These are phyloP conservation scores for Triticum urartu DNA, from an alignment of 176 grass and related monocot genomes.

Conservation along the genomic window DNA sequence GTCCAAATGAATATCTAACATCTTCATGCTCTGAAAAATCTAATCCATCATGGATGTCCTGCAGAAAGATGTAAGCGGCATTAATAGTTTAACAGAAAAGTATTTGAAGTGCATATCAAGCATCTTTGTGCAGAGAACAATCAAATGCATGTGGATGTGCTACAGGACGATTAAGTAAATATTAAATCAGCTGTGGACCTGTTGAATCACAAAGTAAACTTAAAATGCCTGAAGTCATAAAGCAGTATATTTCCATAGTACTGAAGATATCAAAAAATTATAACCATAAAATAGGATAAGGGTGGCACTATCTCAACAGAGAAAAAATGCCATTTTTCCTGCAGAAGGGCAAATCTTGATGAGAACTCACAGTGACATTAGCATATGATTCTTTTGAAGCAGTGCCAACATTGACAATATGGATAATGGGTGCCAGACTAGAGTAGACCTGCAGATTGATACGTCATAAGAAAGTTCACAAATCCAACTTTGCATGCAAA, in stretches of 20 bases:
- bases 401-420: conserved; percentile 70
- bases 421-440: conserved; percentile 70
- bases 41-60: conserved; percentile 80
- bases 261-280: background rate
- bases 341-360: conserved; percentile 23
- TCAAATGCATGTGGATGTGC: conserved; percentile 45
- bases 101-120: conserved; percentile 36
- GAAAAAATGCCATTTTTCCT: background rate
- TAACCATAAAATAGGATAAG: background rate
- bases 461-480: conserved; percentile 11
- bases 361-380: conserved; percentile 71
- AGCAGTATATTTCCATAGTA: background rate
- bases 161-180: conserved; percentile 9
- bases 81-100: conserved; percentile 45
- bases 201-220: background rate
- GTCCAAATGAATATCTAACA: conserved; percentile 63
- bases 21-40: conserved; percentile 80
- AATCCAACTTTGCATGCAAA: background rate
- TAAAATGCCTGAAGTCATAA: background rate
- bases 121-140: conserved; percentile 37
- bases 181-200: background rate
- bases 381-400: conserved; percentile 70
- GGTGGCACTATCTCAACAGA: background rate
- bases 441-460: conserved; percentile 67
- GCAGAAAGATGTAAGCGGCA: conserved; percentile 22